Base-by-base conservation (phyloP, 2,329 filamentous ascomycete genomes). In the Cladosporium velox region DNA sequence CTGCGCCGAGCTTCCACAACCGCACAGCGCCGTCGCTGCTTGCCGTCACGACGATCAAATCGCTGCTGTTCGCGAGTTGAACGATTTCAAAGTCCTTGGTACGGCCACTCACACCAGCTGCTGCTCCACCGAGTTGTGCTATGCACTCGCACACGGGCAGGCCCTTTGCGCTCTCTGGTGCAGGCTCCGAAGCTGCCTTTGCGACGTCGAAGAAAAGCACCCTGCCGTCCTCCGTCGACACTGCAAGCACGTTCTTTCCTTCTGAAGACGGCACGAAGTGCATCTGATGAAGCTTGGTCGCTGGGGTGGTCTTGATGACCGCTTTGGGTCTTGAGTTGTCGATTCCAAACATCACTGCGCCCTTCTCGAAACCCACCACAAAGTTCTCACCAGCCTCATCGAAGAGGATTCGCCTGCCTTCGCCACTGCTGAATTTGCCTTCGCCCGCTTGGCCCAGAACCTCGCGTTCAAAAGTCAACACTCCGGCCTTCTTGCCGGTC, bases 401-500 rank as follows among this genome's bases (percentile, higher is more conserved):
- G 94, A 95, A 99, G 1, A 88, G 85, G 21, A 98, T 92, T 71
- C 85, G 87, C 64, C 91, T 84, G 4, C 93, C 94, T 76, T 98
- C 95, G 14, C 94, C 93, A 54, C 88, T 89, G 54, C 88, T 87
- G 77, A 90, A 89, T 77, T 87, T 88, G 52, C 88, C 86, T 80
- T 97, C 92, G 55, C 91, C 92, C 12, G 91, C 86, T 71, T 91
- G 88, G 54, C 86, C 83, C 62, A 98, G 82, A 73, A 95, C 84
- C 0, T 89, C 86, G 66, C 86, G 85, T 70, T 86, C 86, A 77
- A 98, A 98, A 76, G 91, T 95, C 72, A 99, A 81, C 62, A 97
- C 93, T 34, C 93, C 92, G 0, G 93, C 93, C 81, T 97, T 97
- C 81, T 94, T 96, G 18, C 93, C 95, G 2, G 94, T 98, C 70